A percentile compares a stretch with the other conserved stretches of the same genome.
Evolutionary conservation across 2,329 filamentous ascomycete genomes (phyloP).

Genomic region (Tothia fuscella): DNA sequence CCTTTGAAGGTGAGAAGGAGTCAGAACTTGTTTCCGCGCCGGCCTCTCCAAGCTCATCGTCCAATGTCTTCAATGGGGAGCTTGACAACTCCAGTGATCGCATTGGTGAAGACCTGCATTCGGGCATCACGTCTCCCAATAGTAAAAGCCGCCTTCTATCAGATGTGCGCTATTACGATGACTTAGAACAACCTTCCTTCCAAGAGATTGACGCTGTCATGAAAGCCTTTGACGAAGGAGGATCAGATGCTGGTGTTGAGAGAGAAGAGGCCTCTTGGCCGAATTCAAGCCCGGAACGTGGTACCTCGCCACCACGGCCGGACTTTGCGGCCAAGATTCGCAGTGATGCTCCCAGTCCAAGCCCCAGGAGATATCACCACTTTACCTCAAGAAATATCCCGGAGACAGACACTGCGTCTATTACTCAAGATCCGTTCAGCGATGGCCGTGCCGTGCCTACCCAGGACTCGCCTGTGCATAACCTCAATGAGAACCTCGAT

Average conservation of each 20-base stretch:
- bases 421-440: constrained; percentile 45
- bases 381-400: constrained; percentile 14
- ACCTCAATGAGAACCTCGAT: constrained; percentile 50
- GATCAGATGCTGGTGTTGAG: constrained; percentile 64
- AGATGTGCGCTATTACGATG: constrained; percentile 10
- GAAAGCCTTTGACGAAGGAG: constrained; percentile 65
- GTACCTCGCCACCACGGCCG: constrained; percentile 14
- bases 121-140: too few species aligned
- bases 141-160: constrained; percentile 2
- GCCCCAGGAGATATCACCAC: constrained; percentile 43
- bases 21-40: neutral
- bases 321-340: constrained; percentile 29
- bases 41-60: constrained; percentile 3
- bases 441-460: constrained; percentile 48
- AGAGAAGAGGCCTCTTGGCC: constrained; percentile 39
- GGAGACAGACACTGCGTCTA: constrained; percentile 21
- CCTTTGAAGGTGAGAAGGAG: neutral
- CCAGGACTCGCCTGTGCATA: constrained; percentile 46
- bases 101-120: neutral
- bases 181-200: constrained; percentile 40
- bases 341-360: constrained; percentile 64
- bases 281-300: constrained; percentile 14
- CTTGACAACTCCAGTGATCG: neutral
- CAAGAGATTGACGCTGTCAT: constrained; percentile 90
- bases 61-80: constrained; percentile 1